phyloP scores from a whole-genome alignment of 1,139 yeast species.

The Hyphopichia khmerensis region DNA sequence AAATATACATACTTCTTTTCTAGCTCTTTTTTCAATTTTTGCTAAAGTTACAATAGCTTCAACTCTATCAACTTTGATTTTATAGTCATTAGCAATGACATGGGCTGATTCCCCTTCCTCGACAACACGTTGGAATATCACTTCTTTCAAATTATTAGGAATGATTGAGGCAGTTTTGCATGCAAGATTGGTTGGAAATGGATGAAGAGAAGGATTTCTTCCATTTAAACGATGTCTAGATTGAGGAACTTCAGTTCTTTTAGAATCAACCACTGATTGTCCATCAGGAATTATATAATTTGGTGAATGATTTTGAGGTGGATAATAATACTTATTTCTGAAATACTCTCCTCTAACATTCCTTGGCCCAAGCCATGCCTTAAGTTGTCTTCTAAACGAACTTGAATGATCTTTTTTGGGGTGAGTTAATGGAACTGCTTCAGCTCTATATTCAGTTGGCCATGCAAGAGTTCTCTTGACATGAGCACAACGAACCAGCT shows the following conservation, averaged over 20 bases:
- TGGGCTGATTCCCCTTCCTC: conserved; percentile 58
- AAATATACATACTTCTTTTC: conserved; percentile 54
- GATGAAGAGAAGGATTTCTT: conserved; percentile 49
- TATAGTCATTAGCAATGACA: conserved; percentile 76
- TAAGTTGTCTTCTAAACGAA: conserved; percentile 34
- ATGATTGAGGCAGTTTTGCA: conserved; percentile 68
- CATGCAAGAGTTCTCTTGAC: conserved; percentile 26
- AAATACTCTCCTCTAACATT: conserved; percentile 82
- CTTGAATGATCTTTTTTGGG: conserved; percentile 33
- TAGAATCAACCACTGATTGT: conserved; percentile 27
- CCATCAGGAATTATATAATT: conserved; percentile 71
- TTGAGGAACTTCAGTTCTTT: background rate
- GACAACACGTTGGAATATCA: conserved; percentile 58
- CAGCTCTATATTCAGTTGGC: conserved; percentile 24
- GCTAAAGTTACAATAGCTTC: conserved; percentile 78
- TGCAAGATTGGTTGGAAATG: conserved; percentile 75
- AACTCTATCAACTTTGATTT: conserved; percentile 78
- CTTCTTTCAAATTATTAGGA: conserved; percentile 55
- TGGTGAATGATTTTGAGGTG: conserved; percentile 71
- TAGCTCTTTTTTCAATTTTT: conserved; percentile 62
- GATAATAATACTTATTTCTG: conserved; percentile 71
- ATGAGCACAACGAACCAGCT: conserved; percentile 17
- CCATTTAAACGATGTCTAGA: conserved; percentile 14
- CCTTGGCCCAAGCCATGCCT: conserved; percentile 74
- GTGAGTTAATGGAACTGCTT: conserved; percentile 22